These are phyloP conservation scores for Suhomyces chickasaworum DNA, from an alignment of 1,139 yeast genomes.

Conservation along the genomic window DNA sequence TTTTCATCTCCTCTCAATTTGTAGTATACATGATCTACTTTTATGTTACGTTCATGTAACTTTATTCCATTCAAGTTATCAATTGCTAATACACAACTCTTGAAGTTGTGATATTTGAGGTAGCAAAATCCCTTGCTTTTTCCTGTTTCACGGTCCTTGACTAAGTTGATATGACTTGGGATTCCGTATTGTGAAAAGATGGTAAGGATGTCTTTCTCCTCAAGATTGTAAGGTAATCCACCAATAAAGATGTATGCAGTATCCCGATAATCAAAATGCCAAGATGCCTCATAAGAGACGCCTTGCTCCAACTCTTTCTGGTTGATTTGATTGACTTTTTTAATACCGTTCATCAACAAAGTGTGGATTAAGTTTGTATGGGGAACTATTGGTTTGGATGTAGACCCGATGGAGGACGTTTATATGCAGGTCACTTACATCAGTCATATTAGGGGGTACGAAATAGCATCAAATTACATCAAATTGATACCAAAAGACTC, in stretches of 20 bases:
- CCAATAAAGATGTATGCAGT: constrained; percentile 65
- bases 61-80: constrained; percentile 82
- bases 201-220: constrained; percentile 72
- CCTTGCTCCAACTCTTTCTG: constrained; percentile 65
- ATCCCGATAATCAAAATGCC: constrained; percentile 86
- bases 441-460: too few relatives aligned
- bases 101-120: constrained; percentile 78
- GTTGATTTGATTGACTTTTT: constrained; percentile 61
- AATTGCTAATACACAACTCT: constrained; percentile 81
- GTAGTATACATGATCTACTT: constrained; percentile 79
- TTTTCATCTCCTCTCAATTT: constrained; percentile 55
- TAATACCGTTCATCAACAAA: constrained; percentile 41
- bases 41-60: constrained; percentile 56
- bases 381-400: too few relatives aligned
- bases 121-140: constrained; percentile 78
- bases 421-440: too few relatives aligned
- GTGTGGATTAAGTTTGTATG: neutral
- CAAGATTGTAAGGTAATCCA: constrained; percentile 62
- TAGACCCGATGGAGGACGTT: too few relatives aligned
- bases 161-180: constrained; percentile 75
- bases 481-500: too few relatives aligned
- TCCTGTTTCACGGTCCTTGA: constrained; percentile 70
- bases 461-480: too few relatives aligned
- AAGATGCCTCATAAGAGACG: constrained; percentile 66
- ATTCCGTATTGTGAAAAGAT: constrained; percentile 90